A percentile compares a stretch with the other conserved stretches of the same genome.
These are phyloP conservation scores for Colletotrichum lini DNA, from an alignment of 2,329 filamentous ascomycete genomes.

Conservation along the genomic window DNA sequence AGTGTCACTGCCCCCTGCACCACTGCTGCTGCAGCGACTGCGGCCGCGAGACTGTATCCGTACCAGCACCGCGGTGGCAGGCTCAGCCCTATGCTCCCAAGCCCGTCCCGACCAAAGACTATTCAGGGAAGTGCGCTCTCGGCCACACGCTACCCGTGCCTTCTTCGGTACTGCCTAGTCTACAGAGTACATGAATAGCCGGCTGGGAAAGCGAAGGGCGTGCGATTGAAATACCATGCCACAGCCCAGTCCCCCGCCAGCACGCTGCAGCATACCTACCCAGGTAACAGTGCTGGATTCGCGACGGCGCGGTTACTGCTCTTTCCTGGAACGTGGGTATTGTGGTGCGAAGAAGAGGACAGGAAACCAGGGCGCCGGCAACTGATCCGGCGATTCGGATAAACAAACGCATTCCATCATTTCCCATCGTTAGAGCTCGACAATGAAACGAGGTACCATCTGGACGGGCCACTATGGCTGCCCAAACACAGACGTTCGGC, in stretches of 20 bases:
- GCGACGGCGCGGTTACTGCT: neutral
- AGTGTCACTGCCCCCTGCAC: neutral
- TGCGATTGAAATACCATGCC: neutral
- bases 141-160: constrained; percentile 20
- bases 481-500: neutral
- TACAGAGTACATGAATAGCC: no score
- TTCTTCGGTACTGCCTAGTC: neutral
- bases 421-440: neutral
- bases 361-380: constrained; percentile 19
- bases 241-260: neutral
- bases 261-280: neutral
- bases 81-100: constrained; percentile 40
- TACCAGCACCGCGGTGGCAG: constrained; percentile 22
- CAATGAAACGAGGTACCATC: neutral
- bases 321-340: neutral
- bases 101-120: constrained; percentile 13
- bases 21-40: neutral
- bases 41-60: neutral
- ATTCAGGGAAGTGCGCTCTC: constrained; percentile 25
- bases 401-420: neutral
- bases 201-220: neutral
- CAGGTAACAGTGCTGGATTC: neutral
- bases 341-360: neutral
- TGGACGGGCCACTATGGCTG: neutral
- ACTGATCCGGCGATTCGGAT: constrained; percentile 23